phyloP scores from a whole-genome alignment of 2,329 filamentous ascomycete species.

The Xylaria sp. region DNA sequence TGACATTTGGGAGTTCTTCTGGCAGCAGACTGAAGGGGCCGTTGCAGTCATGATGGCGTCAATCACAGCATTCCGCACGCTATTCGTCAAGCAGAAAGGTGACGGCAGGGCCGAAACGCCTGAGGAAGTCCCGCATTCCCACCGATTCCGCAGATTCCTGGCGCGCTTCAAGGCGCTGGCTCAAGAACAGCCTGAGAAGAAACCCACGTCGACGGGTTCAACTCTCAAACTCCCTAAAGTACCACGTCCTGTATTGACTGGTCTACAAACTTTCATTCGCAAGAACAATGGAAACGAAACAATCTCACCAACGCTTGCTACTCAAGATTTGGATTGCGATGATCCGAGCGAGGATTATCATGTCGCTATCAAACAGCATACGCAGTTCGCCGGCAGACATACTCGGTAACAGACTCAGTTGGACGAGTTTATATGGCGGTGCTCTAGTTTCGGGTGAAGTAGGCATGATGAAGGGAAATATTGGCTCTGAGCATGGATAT shows the following conservation, averaged over 20 bases:
- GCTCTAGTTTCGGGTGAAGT: too few relatives aligned
- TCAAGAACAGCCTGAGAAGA: background rate
- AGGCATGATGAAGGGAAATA: too few relatives aligned
- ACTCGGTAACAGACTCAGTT: too few relatives aligned
- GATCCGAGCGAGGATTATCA: background rate
- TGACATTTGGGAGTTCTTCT: conserved; percentile 43
- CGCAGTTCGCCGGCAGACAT: background rate
- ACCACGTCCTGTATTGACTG: background rate
- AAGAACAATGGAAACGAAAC: background rate
- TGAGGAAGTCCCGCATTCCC: background rate
- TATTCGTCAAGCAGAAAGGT: conserved; percentile 35
- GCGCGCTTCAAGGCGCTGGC: background rate
- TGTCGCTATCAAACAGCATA: background rate
- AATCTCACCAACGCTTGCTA: background rate
- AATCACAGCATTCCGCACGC: conserved; percentile 41
- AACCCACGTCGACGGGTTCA: background rate
- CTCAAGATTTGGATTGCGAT: background rate
- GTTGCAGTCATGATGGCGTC: conserved; percentile 43
- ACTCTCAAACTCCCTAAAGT: background rate
- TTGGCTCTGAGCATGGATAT: too few relatives aligned
- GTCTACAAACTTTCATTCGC: background rate
- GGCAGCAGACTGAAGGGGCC: conserved; percentile 39
- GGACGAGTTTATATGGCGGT: too few relatives aligned
- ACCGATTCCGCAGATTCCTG: background rate
- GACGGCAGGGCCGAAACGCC: background rate